phyloP scores from a whole-genome alignment of 768 basidiomycete species.

The Leucosporidium yakuticum region DNA sequence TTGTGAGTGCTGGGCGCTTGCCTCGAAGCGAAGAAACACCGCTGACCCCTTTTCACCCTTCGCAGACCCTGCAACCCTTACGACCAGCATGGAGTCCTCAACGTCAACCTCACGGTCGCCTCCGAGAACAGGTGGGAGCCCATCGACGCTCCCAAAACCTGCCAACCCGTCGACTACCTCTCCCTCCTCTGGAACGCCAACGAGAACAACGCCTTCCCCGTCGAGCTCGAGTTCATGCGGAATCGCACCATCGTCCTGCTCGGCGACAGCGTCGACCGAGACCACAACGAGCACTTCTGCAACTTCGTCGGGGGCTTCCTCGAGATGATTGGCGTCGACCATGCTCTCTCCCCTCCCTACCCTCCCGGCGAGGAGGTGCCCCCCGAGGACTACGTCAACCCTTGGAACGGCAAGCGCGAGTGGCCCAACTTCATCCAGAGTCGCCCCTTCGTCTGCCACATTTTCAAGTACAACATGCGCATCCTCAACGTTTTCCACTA shows the following conservation, averaged over 20 bases:
- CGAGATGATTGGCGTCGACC: slow-evolving; percentile 19
- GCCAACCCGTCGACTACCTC: slow-evolving; percentile 23
- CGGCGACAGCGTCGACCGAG: slow-evolving; percentile 28
- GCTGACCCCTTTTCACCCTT: no score
- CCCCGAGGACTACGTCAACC: slow-evolving; percentile 10
- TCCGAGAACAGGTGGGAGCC: slow-evolving; percentile 22
- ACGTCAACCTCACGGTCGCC: slow-evolving; percentile 19
- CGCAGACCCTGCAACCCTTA: slow-evolving; percentile 11
- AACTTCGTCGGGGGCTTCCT: slow-evolving; percentile 5
- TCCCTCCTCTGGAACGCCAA: slow-evolving; percentile 8
- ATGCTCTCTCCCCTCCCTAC: slow-evolving; percentile 14
- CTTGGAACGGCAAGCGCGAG: background rate
- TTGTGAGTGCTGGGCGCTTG: no score
- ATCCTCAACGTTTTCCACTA: slow-evolving; percentile 33
- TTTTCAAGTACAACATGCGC: slow-evolving; percentile 11
- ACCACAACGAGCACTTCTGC: slow-evolving; percentile 20
- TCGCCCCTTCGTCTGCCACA: slow-evolving; percentile 19
- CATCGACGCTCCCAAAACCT: slow-evolving; percentile 6
- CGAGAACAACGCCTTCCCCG: background rate
- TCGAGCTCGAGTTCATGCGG: slow-evolving; percentile 5
- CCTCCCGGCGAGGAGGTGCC: slow-evolving; percentile 14
- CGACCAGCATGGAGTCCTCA: slow-evolving; percentile 12
- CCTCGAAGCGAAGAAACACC: no score
- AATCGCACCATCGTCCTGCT: slow-evolving; percentile 19
- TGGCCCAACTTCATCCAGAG: slow-evolving; percentile 17